Evolutionary conservation across 2,329 filamentous ascomycete species (phyloP).

Genomic region (Aspergillus pseudonomiae): DNA sequence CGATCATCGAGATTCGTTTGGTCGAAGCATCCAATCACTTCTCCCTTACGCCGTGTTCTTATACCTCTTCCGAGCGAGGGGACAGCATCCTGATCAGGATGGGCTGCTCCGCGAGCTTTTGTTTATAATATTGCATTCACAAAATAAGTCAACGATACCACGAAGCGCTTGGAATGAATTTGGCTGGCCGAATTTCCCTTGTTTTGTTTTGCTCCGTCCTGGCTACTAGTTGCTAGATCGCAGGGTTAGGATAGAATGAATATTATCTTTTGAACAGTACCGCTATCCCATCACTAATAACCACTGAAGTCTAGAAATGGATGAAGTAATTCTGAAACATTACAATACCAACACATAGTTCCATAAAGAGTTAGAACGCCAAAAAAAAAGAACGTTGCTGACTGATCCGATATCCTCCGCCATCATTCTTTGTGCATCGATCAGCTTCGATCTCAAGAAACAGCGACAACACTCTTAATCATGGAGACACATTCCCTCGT

Average conservation of each 20-base stretch:
- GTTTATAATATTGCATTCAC: slow-evolving; percentile 19
- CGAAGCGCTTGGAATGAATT: slow-evolving; percentile 22
- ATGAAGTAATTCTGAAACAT: background rate
- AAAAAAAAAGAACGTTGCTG: slow-evolving; percentile 18
- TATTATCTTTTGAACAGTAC: background rate
- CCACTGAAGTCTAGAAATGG: background rate
- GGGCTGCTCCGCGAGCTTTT: background rate
- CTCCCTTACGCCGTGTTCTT: background rate
- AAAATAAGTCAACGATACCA: slow-evolving; percentile 35
- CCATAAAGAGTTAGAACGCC: slow-evolving; percentile 6
- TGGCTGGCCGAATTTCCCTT: slow-evolving; percentile 22
- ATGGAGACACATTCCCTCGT: background rate
- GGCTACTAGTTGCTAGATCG: slow-evolving; percentile 3
- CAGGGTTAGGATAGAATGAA: slow-evolving; percentile 17
- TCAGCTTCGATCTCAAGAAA: slow-evolving; percentile 31
- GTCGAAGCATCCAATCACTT: background rate
- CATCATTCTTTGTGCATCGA: slow-evolving; percentile 39
- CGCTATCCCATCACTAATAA: background rate
- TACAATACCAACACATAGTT: background rate
- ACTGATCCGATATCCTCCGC: slow-evolving; percentile 18
- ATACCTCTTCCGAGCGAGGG: slow-evolving; percentile 12
- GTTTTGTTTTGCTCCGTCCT: slow-evolving; percentile 11
- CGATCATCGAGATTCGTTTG: background rate
- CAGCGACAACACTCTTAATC: background rate
- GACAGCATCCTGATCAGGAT: slow-evolving; percentile 3